A percentile compares a stretch with the other conserved stretches of the same genome.
Evolutionary conservation across 805 yeast genomes (phyloP).

Genomic region (Ogataea methylovora): DNA sequence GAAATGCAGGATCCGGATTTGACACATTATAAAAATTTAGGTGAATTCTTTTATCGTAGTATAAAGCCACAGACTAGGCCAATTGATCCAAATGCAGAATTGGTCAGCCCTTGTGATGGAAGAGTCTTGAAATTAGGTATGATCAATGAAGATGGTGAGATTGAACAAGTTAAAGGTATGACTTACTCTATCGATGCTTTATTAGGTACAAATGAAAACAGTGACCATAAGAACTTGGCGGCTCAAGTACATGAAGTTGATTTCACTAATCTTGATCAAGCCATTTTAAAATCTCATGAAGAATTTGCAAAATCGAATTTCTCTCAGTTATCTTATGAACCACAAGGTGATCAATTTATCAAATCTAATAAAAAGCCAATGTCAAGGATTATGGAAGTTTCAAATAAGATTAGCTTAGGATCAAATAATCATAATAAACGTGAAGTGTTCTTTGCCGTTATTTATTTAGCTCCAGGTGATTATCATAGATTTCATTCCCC

Average conservation of each 20-base stretch:
- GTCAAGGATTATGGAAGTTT: slow-evolving; percentile 13
- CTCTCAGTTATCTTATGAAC: slow-evolving; percentile 28
- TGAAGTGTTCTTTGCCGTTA: slow-evolving; percentile 78
- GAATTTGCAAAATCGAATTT: slow-evolving; percentile 11
- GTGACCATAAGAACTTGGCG: slow-evolving; percentile 34
- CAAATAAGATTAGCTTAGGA: slow-evolving; percentile 13
- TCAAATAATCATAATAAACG: slow-evolving; percentile 34
- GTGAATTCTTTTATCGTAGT: slow-evolving; percentile 86
- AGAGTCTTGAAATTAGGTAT: slow-evolving; percentile 81
- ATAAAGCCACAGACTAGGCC: slow-evolving; percentile 77
- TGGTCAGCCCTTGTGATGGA: slow-evolving; percentile 94
- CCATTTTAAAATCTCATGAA: neutral
- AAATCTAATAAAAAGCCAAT: slow-evolving; percentile 3
- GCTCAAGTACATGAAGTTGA: slow-evolving; percentile 47
- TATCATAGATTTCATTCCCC: slow-evolving; percentile 98
- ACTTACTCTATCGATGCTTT: slow-evolving; percentile 85
- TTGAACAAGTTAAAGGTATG: slow-evolving; percentile 96
- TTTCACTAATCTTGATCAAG: slow-evolving; percentile 16
- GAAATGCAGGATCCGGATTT: slow-evolving; percentile 86
- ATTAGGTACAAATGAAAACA: slow-evolving; percentile 49
- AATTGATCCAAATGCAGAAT: slow-evolving; percentile 48
- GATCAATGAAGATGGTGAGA: slow-evolving; percentile 61
- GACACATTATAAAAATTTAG: slow-evolving; percentile 64
- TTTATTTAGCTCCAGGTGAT: slow-evolving; percentile 96
- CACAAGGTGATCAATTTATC: slow-evolving; percentile 62